Evolutionary conservation across 2,329 filamentous ascomycete species (phyloP).

Genomic region (Aspergillus pseudonomiae): DNA sequence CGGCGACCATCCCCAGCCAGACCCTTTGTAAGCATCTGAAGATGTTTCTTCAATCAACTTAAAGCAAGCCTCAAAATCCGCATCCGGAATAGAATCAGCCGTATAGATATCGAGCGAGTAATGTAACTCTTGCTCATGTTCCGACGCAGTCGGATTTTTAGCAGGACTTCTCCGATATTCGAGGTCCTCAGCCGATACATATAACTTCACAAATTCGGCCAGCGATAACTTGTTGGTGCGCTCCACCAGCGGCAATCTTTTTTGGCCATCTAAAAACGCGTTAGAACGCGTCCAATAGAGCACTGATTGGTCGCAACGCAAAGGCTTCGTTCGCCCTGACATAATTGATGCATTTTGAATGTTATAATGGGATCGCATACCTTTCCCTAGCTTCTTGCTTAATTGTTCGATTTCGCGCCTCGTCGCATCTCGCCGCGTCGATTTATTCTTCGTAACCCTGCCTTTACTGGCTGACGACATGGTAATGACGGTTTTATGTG

Average conservation of each 20-base stretch:
- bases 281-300: slow-evolving; percentile 19
- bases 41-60: slow-evolving; percentile 58
- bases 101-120: slow-evolving; percentile 36
- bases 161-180: not conserved
- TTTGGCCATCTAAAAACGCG: slow-evolving; percentile 4
- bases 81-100: slow-evolving; percentile 38
- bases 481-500: not conserved
- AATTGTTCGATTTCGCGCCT: not conserved
- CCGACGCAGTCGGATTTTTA: not conserved
- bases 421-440: slow-evolving; percentile 6
- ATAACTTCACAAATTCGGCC: slow-evolving; percentile 41
- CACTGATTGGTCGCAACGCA: too few relatives aligned
- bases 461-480: slow-evolving; percentile 27
- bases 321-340: not conserved
- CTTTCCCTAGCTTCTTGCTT: slow-evolving; percentile 9
- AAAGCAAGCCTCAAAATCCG: slow-evolving; percentile 55
- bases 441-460: slow-evolving; percentile 28
- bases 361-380: slow-evolving; percentile 14
- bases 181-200: slow-evolving; percentile 28
- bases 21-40: slow-evolving; percentile 54
- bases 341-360: not conserved
- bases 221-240: slow-evolving; percentile 45
- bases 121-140: not conserved
- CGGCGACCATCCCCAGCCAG: slow-evolving; percentile 58
- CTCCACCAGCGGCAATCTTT: slow-evolving; percentile 41